These are phyloP conservation scores for Diaporthe sp. DNA, from an alignment of 2,329 filamentous ascomycete species.

Conservation along the genomic window DNA sequence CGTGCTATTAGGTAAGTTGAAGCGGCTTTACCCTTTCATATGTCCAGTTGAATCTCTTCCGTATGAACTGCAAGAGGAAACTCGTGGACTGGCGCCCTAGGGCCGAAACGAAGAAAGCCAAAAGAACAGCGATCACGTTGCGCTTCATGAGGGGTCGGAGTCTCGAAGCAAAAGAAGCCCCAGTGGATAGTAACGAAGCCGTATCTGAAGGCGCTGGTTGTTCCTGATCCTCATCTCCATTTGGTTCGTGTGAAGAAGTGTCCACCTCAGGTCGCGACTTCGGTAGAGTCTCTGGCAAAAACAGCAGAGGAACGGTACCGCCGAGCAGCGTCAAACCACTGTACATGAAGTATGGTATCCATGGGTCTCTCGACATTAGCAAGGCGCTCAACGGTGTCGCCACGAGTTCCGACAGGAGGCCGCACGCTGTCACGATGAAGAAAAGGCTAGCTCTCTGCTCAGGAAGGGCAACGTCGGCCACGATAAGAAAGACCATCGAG, in stretches of 20 bases:
- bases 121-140: conserved; percentile 8
- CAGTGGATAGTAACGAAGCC: neutral
- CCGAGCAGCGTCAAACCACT: neutral
- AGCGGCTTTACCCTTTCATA: conserved; percentile 24
- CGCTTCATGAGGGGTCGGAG: conserved; percentile 17
- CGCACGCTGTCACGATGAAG: conserved; percentile 20
- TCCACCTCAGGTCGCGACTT: neutral
- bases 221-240: neutral
- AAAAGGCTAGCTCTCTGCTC: conserved; percentile 17
- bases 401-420: neutral
- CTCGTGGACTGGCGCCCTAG: conserved; percentile 27
- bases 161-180: neutral
- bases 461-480: conserved; percentile 10
- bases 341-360: conserved; percentile 25
- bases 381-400: conserved; percentile 21
- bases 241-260: neutral
- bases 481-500: conserved; percentile 16
- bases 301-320: neutral
- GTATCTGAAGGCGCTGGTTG: neutral
- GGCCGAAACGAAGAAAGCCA: conserved; percentile 28
- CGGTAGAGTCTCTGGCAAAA: conserved; percentile 21
- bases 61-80: conserved; percentile 24
- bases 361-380: conserved; percentile 16
- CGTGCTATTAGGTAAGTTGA: too few species aligned
- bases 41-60: conserved; percentile 8